Evolutionary conservation across 2,329 filamentous ascomycete genomes (phyloP).

Genomic region (Esteya vermicola): DNA sequence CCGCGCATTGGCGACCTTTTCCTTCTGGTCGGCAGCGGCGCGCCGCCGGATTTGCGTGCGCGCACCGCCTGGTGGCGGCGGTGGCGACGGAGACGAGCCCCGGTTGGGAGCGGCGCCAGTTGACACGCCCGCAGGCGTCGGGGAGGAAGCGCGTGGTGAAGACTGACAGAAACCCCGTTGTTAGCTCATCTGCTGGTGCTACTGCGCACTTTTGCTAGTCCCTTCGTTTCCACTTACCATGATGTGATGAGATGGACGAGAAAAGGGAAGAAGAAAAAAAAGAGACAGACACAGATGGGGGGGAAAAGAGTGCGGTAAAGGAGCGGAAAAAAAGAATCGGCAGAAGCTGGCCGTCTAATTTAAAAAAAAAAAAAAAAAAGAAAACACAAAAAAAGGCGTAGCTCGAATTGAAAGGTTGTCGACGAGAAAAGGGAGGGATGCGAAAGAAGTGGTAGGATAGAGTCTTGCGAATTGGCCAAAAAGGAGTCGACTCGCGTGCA

Average conservation of each 20-base stretch:
- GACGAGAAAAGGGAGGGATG: background rate
- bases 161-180: too few relatives aligned
- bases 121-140: conserved; percentile 35
- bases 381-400: background rate
- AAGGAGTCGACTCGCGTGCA: conserved; percentile 4
- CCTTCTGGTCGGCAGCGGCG: conserved; percentile 92
- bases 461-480: conserved; percentile 1
- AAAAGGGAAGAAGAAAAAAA: background rate
- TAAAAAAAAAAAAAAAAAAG: too few relatives aligned
- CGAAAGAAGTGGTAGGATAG: background rate
- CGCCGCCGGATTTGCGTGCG: conserved; percentile 91
- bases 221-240: too few relatives aligned
- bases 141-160: conserved; percentile 44
- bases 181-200: too few relatives aligned
- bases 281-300: background rate
- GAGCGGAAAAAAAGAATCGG: background rate
- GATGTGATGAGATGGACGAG: background rate
- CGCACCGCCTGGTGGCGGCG: conserved; percentile 80
- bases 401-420: background rate
- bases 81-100: conserved; percentile 67
- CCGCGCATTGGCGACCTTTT: conserved; percentile 86
- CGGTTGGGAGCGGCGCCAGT: conserved; percentile 60
- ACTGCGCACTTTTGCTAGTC: too few relatives aligned
- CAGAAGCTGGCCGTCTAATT: background rate
- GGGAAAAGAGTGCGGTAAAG: too few relatives aligned